These are phyloP conservation scores for Hyaloscypha hepaticicola DNA, from an alignment of 495 filamentous ascomycete species.

Conservation along the genomic window DNA sequence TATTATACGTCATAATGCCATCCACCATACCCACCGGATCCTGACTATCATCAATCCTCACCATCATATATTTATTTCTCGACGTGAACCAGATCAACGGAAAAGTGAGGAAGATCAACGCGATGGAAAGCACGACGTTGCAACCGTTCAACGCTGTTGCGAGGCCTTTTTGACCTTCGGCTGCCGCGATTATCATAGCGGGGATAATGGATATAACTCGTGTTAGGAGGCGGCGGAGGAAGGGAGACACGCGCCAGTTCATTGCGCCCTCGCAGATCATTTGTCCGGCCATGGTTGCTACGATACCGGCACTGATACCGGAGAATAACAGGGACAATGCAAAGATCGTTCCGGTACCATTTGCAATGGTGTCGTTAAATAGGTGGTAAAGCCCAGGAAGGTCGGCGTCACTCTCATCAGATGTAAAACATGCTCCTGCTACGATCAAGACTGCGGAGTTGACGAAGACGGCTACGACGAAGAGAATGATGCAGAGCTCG, in stretches of 20 bases:
- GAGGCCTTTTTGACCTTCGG: constrained; percentile 56
- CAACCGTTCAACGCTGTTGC: constrained; percentile 40
- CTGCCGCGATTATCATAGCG: constrained; percentile 74
- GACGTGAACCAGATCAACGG: constrained; percentile 50
- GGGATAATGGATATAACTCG: constrained; percentile 71
- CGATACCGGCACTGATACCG: constrained; percentile 73
- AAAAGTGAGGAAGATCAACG: constrained; percentile 46
- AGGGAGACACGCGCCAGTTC: constrained; percentile 67
- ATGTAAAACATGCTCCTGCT: constrained; percentile 70
- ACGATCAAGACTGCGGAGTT: constrained; percentile 89
- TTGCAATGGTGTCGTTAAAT: constrained; percentile 13
- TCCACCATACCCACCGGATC: constrained; percentile 5
- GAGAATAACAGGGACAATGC: constrained; percentile 74
- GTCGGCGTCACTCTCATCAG: constrained; percentile 13
- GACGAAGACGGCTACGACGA: constrained; percentile 85
- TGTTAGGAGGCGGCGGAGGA: constrained; percentile 72
- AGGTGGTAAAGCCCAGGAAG: constrained; percentile 15
- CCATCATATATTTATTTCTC: constrained; percentile 44
- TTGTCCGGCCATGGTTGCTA: constrained; percentile 82
- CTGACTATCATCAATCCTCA: constrained; percentile 25
- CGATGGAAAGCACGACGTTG: constrained; percentile 46
- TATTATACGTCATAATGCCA: constrained; percentile 6
- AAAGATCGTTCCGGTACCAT: constrained; percentile 69
- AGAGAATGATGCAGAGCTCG: constrained; percentile 69
- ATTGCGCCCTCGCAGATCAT: constrained; percentile 81